phyloP scores from a whole-genome alignment of 2,329 filamentous ascomycete species.

The Helotiales sp. region DNA sequence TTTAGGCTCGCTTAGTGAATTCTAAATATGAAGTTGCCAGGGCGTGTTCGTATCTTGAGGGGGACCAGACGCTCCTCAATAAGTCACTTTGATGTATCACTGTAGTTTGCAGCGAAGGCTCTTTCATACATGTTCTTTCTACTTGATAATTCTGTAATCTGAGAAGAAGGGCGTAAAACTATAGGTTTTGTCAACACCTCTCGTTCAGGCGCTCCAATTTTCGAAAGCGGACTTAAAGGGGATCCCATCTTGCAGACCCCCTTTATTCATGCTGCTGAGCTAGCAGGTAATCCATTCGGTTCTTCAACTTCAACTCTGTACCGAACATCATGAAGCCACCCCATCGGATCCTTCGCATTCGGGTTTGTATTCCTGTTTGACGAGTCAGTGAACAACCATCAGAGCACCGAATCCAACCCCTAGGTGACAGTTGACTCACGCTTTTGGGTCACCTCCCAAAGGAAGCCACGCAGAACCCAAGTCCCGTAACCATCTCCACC shows the following conservation, averaged over 20 bases:
- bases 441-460: conserved; percentile 11
- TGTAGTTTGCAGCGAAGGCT: too few relatives aligned
- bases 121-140: too few relatives aligned
- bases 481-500: conserved; percentile 20
- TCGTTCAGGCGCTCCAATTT: too few relatives aligned
- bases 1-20: neutral
- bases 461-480: conserved; percentile 18
- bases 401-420: too few relatives aligned
- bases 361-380: neutral
- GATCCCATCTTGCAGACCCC: too few relatives aligned
- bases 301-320: conserved; percentile 13
- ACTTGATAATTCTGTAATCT: too few relatives aligned
- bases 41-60: neutral
- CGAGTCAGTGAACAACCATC: neutral
- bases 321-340: conserved; percentile 16
- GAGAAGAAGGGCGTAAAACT: too few relatives aligned
- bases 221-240: too few relatives aligned
- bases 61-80: neutral
- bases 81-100: too few relatives aligned
- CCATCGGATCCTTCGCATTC: conserved; percentile 19
- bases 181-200: too few relatives aligned
- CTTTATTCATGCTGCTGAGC: too few relatives aligned
- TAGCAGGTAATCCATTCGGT: too few relatives aligned
- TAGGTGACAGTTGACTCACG: neutral
- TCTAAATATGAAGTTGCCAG: neutral